These are phyloP conservation scores for Amaranthus cruentus DNA, from an alignment of 148 eudicot species.

Conservation along the genomic window DNA sequence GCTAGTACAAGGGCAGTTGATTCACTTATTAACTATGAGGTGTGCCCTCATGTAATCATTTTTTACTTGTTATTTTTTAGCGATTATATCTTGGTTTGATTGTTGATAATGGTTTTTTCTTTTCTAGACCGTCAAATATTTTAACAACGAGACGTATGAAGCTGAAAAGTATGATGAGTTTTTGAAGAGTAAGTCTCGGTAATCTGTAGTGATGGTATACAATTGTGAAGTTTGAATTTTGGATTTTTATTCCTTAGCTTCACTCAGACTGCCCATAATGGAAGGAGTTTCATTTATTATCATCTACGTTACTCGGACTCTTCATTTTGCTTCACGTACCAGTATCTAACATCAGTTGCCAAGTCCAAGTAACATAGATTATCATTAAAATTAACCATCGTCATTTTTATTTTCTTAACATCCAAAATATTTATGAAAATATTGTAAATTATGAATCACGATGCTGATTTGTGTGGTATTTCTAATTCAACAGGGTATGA, in stretches of 20 bases:
- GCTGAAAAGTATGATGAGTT: slow-evolving; percentile 80
- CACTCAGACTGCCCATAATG: not conserved
- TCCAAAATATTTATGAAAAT: no score
- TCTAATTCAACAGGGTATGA: slow-evolving; percentile 61
- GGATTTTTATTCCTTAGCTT: not conserved
- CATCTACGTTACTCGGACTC: not conserved
- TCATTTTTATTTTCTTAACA: no score
- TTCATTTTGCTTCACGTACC: not conserved
- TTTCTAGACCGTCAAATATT: slow-evolving; percentile 88
- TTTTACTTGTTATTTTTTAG: not conserved
- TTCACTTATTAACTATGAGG: slow-evolving; percentile 96
- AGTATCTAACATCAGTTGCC: no score
- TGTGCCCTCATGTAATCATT: slow-evolving; percentile 11
- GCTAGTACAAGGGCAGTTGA: slow-evolving; percentile 93
- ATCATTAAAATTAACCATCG: no score
- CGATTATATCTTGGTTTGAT: not conserved
- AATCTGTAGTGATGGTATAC: not conserved
- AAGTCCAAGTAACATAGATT: no score
- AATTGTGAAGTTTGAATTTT: not conserved
- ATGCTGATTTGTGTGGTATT: slow-evolving; percentile 12
- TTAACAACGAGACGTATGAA: slow-evolving; percentile 86
- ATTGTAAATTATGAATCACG: not conserved
- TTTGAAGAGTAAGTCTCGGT: slow-evolving; percentile 65
- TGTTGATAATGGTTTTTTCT: not conserved
- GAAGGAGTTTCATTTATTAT: not conserved